Base-by-base conservation (phyloP, 306 rosid genomes). In the Rubus parviflorus region DNA sequence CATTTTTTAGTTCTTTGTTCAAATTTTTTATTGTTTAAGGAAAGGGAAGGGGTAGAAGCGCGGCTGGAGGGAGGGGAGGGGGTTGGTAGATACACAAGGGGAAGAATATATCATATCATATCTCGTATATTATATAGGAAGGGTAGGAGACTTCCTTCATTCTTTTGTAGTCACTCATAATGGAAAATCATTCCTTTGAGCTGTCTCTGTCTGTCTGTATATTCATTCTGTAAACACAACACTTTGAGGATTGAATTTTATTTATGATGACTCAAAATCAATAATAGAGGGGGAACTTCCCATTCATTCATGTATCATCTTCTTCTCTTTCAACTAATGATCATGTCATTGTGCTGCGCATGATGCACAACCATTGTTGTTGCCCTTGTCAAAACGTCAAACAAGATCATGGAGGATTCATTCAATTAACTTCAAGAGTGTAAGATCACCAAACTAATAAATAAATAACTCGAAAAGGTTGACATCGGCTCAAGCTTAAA, bases 81-180 rank as follows among this genome's bases (percentile, higher is more conserved):
- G 57, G n/a, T n/a, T 75, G 87, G 96, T 89, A 84, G 83, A 87
- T 84, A 91, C 57, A 78, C 51, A 80, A 66, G 70, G 76, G 58
- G 66, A 74, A 64, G 79, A 77, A 62, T 66, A 43, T 38, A 19
- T 75, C 51, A 13, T 62, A 79, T 61, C 38, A 74, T 80, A 22
- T 45, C 62, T 37, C 15, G 48, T 42, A 53, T 52, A 11, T 30
- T 70, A 51, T 46, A 78, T 76, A 84, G 72, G 76, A 82, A 69
- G 79, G 52, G 52, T 6, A 69, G 77, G 73, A 57, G 76, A 74
- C 81, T 72, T 77, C 81, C 52, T 85, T 81, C 91, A 87, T 91
- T 87, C 88, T 78, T 89, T 88, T 89, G 90, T 91, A 81, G 89
- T 86, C 69, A 83, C 79, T 77, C 85, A 82, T 84, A 84, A 85